Conservation (phyloP, 225 moss, liverwort and hornwort species). For the Antitrichia curtipendula region DNA sequence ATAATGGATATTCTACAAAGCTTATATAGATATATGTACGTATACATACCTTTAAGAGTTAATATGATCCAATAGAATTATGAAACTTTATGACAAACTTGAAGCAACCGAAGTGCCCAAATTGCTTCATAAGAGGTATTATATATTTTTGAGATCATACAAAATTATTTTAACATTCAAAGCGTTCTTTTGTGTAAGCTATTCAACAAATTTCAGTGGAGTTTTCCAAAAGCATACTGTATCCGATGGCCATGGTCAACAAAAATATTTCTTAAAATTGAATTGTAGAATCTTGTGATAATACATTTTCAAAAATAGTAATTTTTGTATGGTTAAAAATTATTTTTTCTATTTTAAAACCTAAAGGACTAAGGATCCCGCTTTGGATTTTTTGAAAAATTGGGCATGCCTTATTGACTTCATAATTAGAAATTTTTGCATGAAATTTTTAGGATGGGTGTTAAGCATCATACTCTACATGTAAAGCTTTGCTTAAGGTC, state of each 20-base stretch:
- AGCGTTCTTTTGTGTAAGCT: too few species aligned
- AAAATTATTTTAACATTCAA: not conserved
- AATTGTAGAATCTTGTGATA: not conserved
- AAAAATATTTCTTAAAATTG: not conserved
- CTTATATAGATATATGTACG: too few species aligned
- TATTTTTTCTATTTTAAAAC: not conserved
- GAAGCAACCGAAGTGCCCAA: too few species aligned
- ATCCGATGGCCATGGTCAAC: fast-evolving
- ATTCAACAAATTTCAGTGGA: too few species aligned
- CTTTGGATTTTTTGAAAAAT: fast-evolving
- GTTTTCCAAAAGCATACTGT: fast-evolving
- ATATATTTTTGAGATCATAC: too few species aligned
- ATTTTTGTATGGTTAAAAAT: not conserved
- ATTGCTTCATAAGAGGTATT: too few species aligned
- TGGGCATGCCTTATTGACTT: fast-evolving
- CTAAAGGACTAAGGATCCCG: fast-evolving
- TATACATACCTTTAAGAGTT: not conserved
- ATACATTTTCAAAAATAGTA: not conserved
- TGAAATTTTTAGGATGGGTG: not conserved
- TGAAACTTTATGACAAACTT: not conserved
- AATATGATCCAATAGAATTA: too few species aligned
- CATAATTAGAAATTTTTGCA: not conserved
- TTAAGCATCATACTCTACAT: not conserved
- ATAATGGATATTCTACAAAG: fast-evolving
- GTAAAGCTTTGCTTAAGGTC: not conserved